Base-by-base conservation (phyloP, 805 yeast genomes). In the Cephaloascus fragrans region DNA sequence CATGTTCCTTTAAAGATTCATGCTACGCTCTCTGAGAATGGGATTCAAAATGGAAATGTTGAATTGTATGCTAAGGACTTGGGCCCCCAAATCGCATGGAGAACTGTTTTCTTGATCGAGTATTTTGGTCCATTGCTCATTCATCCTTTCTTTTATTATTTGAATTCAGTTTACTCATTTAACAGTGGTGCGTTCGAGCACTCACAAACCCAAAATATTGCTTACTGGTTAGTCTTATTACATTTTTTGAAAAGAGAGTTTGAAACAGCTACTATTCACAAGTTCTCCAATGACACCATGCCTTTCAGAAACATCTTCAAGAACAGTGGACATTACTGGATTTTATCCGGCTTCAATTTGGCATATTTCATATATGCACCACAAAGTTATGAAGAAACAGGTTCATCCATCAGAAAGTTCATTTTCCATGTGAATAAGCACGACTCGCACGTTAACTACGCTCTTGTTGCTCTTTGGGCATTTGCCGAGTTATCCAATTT, bases 11-110 rank as follows among this genome's bases (percentile, higher is more conserved):
- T 79, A 52, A 67, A 66, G 41, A 51, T 60, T 18, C 62, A 62
- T 32, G 64, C 67, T 39, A 56, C 73, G 15, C 60, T 81, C 32
- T 58, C 55, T 26, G 67, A 60, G n/a, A 71, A 70, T 42, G 74
- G 75, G 1, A 52, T 64, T 33, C 60, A 62, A 18, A 62, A 57
- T 9, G 58, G 53, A 0, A 47, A 64, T 8, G 50, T 67, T 18
- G 67, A 61, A 12, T 64, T 88, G 12, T 74, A 63, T 46, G 83
- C 83, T 40, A 89, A 90, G 57, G 98, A 90, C 54, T 67, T 90
- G 44, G 98, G 98, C 17, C 88, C 89, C 1, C 98, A 93, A 61
- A 76, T 93, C 42, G 79, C 80, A 3, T 93, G 97, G 96, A 75
- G 83, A 61, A 73, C 87, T 3, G 97, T 90, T n/a, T 93, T 80